Evolutionary conservation across 768 basidiomycete species (phyloP), one percentile per base, ranked within the genome.

Genomic region (Lentinula raphanica): DNA sequence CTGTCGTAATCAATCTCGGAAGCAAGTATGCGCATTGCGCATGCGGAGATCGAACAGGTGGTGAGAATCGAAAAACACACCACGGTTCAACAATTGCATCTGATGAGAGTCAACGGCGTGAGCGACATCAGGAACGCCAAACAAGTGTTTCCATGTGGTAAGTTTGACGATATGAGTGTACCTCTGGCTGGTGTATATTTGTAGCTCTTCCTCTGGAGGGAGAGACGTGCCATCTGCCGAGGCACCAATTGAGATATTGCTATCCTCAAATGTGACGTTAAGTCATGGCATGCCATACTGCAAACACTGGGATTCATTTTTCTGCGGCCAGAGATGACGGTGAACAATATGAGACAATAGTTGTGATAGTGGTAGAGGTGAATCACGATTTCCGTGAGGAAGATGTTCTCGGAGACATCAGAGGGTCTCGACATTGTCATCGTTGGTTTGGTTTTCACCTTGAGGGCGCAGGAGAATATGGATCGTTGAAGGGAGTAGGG

Each of bases 261-360:
- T 63, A 57, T 64, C 63, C 54, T 66, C 65, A 44, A 66, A 66
- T 48, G 65, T 63, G 40, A 66, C 54, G 63, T 49, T 62, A 25
- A 66, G 59, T 5, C 63, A 63, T 36, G 59, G 63, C 27, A 61
- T 49, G 49, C 64, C 56, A 59, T 60, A 59, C 38, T 66, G 65
- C 31, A 61, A 56, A 46, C 65, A 66, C 32, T 63, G 59, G 15
- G 61, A 64, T 49, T 66, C 65, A 53, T 60, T 59, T 42, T 48
- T 39, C 45, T 54, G 39, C 32, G 61, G 60, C 28, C 54, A 54
- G 21, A 13, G 35, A 0, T 15, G n/a, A 28, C 46, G 36, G 12
- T 53, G n/a, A 12, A 25, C 2, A 25, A 29, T 17, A 23, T 28
- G 31, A 15, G 35, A 31, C 2, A 1, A 25, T 46, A 38, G 11